Evolutionary conservation across 2,329 filamentous ascomycete genomes (phyloP).

Genomic region (Biscogniauxia marginata): DNA sequence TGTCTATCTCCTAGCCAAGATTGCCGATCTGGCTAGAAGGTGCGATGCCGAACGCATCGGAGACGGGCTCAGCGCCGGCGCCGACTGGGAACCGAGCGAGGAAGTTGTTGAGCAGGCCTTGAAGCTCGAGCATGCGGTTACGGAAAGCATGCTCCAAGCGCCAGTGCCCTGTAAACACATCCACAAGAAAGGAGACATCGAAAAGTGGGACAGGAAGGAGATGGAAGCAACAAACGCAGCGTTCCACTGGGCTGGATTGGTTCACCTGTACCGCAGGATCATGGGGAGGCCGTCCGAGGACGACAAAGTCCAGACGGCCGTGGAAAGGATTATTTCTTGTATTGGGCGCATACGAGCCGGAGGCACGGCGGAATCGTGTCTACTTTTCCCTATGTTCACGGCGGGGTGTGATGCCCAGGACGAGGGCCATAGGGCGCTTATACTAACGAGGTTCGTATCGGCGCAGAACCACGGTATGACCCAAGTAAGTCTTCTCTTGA

Average conservation of each 20-base stretch:
- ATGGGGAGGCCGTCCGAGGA: conserved; percentile 59
- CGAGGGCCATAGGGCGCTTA: conserved; percentile 52
- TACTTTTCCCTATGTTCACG: conserved; percentile 80
- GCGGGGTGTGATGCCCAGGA: conserved; percentile 72
- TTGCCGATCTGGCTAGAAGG: conserved; percentile 67
- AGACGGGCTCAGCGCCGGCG: conserved; percentile 45
- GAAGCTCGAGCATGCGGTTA: conserved; percentile 59
- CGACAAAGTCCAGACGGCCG: conserved; percentile 59
- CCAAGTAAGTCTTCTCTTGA: conserved; percentile 55
- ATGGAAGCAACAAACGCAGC: conserved; percentile 72
- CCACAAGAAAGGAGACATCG: conserved; percentile 48
- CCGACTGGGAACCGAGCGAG: conserved; percentile 57
- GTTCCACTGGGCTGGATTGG: conserved; percentile 75
- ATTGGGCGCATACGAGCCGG: conserved; percentile 62
- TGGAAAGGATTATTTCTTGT: conserved; percentile 61
- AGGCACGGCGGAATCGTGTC: conserved; percentile 70
- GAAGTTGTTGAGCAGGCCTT: conserved; percentile 56
- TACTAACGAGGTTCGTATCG: conserved; percentile 63
- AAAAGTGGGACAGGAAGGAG: conserved; percentile 59
- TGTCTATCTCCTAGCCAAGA: conserved; percentile 66
- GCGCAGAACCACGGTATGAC: conserved; percentile 75
- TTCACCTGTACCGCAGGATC: conserved; percentile 74
- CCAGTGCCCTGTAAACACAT: conserved; percentile 47
- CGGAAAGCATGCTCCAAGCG: conserved; percentile 49
- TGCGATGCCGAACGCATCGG: conserved; percentile 67